phyloP scores from a whole-genome alignment of 768 basidiomycete genomes.

The Leccinum disarticulatum region DNA sequence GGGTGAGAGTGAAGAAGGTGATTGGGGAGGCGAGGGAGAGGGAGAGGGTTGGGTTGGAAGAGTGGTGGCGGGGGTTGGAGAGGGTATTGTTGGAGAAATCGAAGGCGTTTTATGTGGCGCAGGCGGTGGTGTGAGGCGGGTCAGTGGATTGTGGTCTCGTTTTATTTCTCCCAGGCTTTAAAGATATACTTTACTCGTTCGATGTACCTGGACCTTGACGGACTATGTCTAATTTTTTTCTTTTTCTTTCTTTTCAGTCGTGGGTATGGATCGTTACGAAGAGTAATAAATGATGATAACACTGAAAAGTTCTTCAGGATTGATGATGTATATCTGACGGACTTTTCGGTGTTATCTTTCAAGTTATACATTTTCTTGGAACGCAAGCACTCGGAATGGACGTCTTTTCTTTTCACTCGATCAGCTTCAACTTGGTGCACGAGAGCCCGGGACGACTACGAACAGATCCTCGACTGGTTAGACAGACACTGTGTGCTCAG shows the following conservation, averaged over 20 bases:
- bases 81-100: constrained; percentile 30
- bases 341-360: too few species aligned
- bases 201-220: neutral
- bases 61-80: constrained; percentile 47
- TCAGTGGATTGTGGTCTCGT: neutral
- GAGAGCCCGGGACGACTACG: too few species aligned
- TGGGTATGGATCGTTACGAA: neutral
- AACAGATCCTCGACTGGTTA: too few species aligned
- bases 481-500: too few species aligned
- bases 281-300: too few species aligned
- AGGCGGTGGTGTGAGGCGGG: constrained; percentile 26
- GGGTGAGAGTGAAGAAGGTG: constrained; percentile 71
- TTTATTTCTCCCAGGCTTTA: neutral
- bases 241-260: neutral
- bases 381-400: too few species aligned
- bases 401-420: too few species aligned
- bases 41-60: constrained; percentile 57
- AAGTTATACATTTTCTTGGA: too few species aligned
- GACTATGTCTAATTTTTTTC: neutral
- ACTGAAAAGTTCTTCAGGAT: too few species aligned
- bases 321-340: too few species aligned
- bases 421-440: too few species aligned
- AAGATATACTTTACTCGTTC: neutral
- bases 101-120: constrained; percentile 36
- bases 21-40: constrained; percentile 53